Conservation (phyloP, 2,329 filamentous ascomycete genomes). For the Ceratocystis variospora region DNA sequence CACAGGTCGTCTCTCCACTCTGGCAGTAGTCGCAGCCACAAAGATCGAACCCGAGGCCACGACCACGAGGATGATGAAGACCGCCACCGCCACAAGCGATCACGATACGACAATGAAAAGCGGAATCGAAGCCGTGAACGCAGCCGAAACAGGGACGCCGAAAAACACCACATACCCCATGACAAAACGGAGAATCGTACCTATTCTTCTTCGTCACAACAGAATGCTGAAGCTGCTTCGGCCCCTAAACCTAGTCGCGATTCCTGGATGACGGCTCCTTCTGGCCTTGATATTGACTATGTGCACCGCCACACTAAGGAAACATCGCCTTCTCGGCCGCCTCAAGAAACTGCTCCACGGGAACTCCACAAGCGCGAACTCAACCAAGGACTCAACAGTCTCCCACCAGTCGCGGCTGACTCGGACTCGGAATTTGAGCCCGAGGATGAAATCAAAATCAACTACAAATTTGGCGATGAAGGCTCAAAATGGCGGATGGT, state of each 20-base stretch:
- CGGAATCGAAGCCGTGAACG: background rate
- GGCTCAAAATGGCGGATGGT: slow-evolving; percentile 96
- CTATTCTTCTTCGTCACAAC: background rate
- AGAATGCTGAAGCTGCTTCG: slow-evolving; percentile 29
- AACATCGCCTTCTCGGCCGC: slow-evolving; percentile 39
- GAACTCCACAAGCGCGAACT: slow-evolving; percentile 69
- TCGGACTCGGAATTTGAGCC: slow-evolving; percentile 43
- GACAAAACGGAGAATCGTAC: background rate
- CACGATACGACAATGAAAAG: slow-evolving; percentile 7
- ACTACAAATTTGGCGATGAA: slow-evolving; percentile 76
- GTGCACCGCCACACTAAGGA: slow-evolving; percentile 46
- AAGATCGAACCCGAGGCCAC: background rate
- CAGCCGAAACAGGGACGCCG: background rate
- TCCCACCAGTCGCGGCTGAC: slow-evolving; percentile 24
- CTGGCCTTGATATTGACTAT: slow-evolving; percentile 72
- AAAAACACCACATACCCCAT: background rate
- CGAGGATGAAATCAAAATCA: slow-evolving; percentile 38
- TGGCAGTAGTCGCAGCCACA: background rate
- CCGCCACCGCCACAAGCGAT: slow-evolving; percentile 22
- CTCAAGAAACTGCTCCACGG: slow-evolving; percentile 46
- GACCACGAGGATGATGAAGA: slow-evolving; percentile 27
- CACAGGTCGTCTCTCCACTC: slow-evolving; percentile 21
- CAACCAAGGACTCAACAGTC: slow-evolving; percentile 49
- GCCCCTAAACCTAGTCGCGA: slow-evolving; percentile 40
- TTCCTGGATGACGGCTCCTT: slow-evolving; percentile 88